Evolutionary conservation across 2,329 filamentous ascomycete genomes (phyloP), one percentile per base, ranked within the genome.

Genomic region (Neobulgaria alba): DNA sequence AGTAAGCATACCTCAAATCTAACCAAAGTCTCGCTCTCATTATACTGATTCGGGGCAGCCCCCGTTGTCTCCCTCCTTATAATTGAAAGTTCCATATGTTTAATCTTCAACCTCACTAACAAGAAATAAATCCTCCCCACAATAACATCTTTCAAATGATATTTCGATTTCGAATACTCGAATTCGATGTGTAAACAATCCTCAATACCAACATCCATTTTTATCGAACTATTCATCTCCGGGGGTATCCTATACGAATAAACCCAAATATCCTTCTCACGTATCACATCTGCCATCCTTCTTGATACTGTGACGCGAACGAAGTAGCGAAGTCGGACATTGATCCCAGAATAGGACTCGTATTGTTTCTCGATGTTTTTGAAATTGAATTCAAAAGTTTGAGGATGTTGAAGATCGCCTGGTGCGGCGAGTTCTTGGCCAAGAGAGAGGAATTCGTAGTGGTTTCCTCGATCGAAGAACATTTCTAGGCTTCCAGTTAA

Each of bases 281-380:
- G 84, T 57, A 96, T 87, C 43, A 98, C 90, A 61, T 98, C 92
- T 56, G 88, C 87, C 88, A 98, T 96, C 62, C 92, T 80, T 58
- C 92, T 79, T 38, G 88, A 94, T 35, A 98, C 92, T 26, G 92
- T 98, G 54, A 96, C 92, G 55, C 89, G 85, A 43, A 96, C 82
- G 67, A 96, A 96, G 76, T 98, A 98, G 55, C 92, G 88, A 62
- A 98, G 77, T 72, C 95, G 94, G 58, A 98, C 92, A 62, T 98
- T 98, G 77, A 98, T 98, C 60, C 92, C 92, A 63, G 95, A 94
- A 74, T 98, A 98, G 51, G 89, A 95, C 68, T 98, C 93, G 73
- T 98, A 98, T 65, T 94, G 89, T 73, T 98, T 98, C 75, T 98
- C 92, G 57, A 98, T 88, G 65, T 96, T 98, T 67, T 96, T 96